Conservation (phyloP, 2,329 filamentous ascomycete genomes). For the Thelonectria rubi region DNA sequence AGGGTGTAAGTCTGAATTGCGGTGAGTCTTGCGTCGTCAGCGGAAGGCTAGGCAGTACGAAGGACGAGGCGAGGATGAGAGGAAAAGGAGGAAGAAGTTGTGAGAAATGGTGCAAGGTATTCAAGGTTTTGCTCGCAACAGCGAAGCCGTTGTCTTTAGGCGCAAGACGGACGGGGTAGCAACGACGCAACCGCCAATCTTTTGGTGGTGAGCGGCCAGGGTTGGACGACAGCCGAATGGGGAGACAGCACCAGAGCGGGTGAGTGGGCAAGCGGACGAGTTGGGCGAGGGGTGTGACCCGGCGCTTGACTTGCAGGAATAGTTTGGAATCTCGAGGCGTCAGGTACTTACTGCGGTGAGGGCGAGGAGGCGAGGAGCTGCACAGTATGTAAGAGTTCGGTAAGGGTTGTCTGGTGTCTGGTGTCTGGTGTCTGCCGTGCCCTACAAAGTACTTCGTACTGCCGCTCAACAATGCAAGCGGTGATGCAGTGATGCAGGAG, state of each 20-base stretch:
- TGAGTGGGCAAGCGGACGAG: conserved; percentile 38
- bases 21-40: conserved; percentile 33
- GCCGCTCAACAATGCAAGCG: conserved; percentile 15
- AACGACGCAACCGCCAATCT: conserved; percentile 40
- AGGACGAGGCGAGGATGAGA: conserved; percentile 26
- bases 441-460: neutral
- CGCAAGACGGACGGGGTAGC: conserved; percentile 33
- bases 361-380: conserved; percentile 1
- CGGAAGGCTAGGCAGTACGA: neutral
- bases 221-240: conserved; percentile 40
- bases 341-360: conserved; percentile 22
- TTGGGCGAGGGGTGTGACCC: conserved; percentile 45
- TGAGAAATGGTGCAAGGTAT: conserved; percentile 33
- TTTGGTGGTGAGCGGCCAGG: conserved; percentile 40
- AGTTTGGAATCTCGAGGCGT: conserved; percentile 37
- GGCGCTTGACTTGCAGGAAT: conserved; percentile 46
- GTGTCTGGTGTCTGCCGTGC: conserved; percentile 32
- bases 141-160: conserved; percentile 32
- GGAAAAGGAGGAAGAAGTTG: conserved; percentile 28
- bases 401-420: conserved; percentile 13
- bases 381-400: conserved; percentile 13
- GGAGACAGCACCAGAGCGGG: conserved; percentile 36
- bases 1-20: conserved; percentile 32
- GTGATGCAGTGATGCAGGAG: conserved; percentile 29
- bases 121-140: conserved; percentile 41